Evolutionary conservation across 176 grass and related monocot species (phyloP).

Genomic region (Dactylis glomerata): DNA sequence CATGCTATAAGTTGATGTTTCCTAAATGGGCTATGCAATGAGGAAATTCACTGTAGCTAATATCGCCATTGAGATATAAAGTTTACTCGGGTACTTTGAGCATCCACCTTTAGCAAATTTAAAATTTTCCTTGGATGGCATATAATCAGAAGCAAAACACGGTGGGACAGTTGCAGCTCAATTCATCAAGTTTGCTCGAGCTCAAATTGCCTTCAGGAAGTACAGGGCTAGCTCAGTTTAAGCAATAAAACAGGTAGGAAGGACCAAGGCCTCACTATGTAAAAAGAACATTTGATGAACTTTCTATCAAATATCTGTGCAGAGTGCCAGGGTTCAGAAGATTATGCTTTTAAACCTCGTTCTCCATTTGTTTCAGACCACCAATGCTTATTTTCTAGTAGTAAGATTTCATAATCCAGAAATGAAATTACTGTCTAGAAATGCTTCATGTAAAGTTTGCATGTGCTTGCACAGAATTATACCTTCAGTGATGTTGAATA

Average conservation of each 20-base stretch:
- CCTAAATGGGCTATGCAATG: not conserved
- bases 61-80: not conserved
- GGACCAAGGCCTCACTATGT: not conserved
- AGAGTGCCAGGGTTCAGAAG: not conserved
- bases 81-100: not conserved
- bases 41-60: slow-evolving; percentile 14
- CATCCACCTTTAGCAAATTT: not conserved
- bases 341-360: not conserved
- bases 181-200: not conserved
- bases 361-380: slow-evolving; percentile 24
- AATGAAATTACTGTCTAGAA: slow-evolving; percentile 6
- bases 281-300: not conserved
- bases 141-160: not conserved
- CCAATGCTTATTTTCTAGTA: not conserved
- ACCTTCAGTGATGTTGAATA: slow-evolving; percentile 72
- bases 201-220: not conserved
- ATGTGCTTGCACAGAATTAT: not conserved
- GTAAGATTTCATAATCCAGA: not conserved
- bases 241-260: not conserved
- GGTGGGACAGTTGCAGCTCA: not conserved
- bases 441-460: slow-evolving; percentile 8
- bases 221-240: slow-evolving; percentile 3
- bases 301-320: not conserved
- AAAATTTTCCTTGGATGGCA: not conserved
- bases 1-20: slow-evolving; percentile 15